Evolutionary conservation across 768 basidiomycete species (phyloP), one percentile per base, ranked within the genome.

Genomic region (Daedalea quercina): DNA sequence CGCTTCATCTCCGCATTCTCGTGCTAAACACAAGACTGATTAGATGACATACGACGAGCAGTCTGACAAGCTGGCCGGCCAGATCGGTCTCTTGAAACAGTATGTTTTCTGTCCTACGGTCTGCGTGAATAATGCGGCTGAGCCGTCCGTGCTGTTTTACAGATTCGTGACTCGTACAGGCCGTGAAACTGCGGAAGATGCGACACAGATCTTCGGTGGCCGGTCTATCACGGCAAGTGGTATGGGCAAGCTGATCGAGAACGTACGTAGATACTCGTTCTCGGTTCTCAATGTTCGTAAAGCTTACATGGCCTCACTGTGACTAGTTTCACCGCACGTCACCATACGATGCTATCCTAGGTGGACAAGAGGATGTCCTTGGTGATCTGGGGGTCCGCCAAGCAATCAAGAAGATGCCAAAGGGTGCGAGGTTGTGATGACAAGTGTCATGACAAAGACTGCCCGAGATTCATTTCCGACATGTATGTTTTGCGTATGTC

Each of bases 51-150:
- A 94, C 63, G 75, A 75, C 48, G 83, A 94, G 65, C 90, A 89
- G 69, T 86, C 91, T 1, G 81, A 83, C 55, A 87, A 87, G 61
- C 72, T 96, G 9, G 93, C 93, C n/a, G 92, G 89, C 2, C 80
- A 85, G 3, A 92, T 95, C 60, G 93, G 85, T 12, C 76, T 95
- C 44, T 74, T 93, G 62, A 97, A 97, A 70, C 87, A 91, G 87
- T 90, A 58, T 58, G 84, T 69, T 44, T 41, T 35, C 40, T 44
- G 25, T 58, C 22, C 1, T 44, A n/a, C 31, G 23, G 11, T 40
- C 19, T 17, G 43, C 20, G 31, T n/a, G 15, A 3, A 9, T 11
- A 15, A 19, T 54, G 8, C 28, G 22, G 23, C 57, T 35, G 50
- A 40, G 56, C 50, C 58, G 15, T 31, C 57, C 49, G 35, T 48